These are phyloP conservation scores for Gilbertella persicaria DNA, from an alignment of 371 early-diverging fungal genomes.

Conservation along the genomic window DNA sequence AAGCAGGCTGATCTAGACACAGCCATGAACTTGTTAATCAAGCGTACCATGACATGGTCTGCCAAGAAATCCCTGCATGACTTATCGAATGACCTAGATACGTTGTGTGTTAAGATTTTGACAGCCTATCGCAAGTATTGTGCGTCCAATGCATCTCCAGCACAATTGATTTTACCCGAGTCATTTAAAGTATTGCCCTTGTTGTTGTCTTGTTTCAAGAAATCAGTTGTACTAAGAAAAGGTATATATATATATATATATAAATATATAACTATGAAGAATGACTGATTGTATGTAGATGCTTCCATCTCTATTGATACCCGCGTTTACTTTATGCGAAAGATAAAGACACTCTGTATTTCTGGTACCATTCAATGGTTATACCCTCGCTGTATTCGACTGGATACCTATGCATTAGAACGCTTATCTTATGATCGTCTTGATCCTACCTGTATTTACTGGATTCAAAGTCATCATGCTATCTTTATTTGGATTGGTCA, in stretches of 20 bases:
- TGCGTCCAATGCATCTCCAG: conserved; percentile 79
- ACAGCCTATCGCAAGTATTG: conserved; percentile 88
- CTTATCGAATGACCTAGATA: conserved; percentile 79
- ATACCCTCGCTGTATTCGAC: conserved; percentile 80
- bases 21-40: conserved; percentile 81
- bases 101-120: conserved; percentile 81
- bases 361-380: conserved; percentile 70
- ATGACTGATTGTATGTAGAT: conserved; percentile 30
- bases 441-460: conserved; percentile 70
- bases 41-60: conserved; percentile 74
- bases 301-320: conserved; percentile 65
- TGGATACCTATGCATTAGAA: conserved; percentile 36
- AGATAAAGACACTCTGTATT: conserved; percentile 72
- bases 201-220: conserved; percentile 78
- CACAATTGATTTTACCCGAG: conserved; percentile 93
- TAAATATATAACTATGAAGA: too few species aligned
- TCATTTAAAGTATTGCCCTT: conserved; percentile 88
- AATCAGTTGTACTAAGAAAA: conserved; percentile 72
- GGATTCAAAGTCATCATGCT: conserved; percentile 36
- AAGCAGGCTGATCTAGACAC: conserved; percentile 91
- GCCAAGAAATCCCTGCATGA: conserved; percentile 62
- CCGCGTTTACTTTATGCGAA: conserved; percentile 78
- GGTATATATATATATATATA: conserved; percentile 44
- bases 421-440: conserved; percentile 81
- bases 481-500: conserved; percentile 42